Base-by-base conservation (phyloP, 352 stramenopile genomes). In the Globisporangium barbulae region DNA sequence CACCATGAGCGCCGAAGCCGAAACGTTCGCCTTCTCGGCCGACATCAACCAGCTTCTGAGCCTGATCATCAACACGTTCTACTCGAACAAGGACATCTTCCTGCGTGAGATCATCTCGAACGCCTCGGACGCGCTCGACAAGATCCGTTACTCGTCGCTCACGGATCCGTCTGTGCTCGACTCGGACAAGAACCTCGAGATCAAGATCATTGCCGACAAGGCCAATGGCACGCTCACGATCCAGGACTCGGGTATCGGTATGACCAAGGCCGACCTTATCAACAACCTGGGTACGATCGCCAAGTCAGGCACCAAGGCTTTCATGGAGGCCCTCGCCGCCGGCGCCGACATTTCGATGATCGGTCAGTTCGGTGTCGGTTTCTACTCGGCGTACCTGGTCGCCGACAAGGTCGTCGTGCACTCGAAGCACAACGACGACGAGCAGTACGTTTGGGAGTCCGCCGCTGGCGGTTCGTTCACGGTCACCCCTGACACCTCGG, bases 51-150 rank as follows among this genome's bases (percentile, higher is more conserved):
- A 99, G 88, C 89, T 99, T 58, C 81, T 99, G 78, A 98, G 91
- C 70, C 79, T 99, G 72, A 99, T 97, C 79, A 97, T 97, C 72
- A 97, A 97, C 86, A 99, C 96, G 67, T 99, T 99, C 81, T 99
- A 99, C 94, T 99, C 94, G 69, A 99, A 99, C 96, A 99, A 99
- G 91, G 98, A 99, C 70, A 98, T 99, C 67, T 99, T 99, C 82
- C 70, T 98, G 39, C 93, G 96, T 70, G 96, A 98, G 75, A 75
- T 98, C 50, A 98, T 99, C 76, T 98, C 92, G 61, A 99, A 99
- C 82, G 82, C 93, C 41, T 98, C 88, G 44, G 96, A 99, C 97
- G 96, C 96, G 21, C 88, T 99, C 33, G 96, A 99, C 84, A 99
- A 99, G 91, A 98, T 99, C 74, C 90, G 96, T 59, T 99, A 98